phyloP scores from a whole-genome alignment of 1,284 basidiomycete species.

The Ganoderma boninense region DNA sequence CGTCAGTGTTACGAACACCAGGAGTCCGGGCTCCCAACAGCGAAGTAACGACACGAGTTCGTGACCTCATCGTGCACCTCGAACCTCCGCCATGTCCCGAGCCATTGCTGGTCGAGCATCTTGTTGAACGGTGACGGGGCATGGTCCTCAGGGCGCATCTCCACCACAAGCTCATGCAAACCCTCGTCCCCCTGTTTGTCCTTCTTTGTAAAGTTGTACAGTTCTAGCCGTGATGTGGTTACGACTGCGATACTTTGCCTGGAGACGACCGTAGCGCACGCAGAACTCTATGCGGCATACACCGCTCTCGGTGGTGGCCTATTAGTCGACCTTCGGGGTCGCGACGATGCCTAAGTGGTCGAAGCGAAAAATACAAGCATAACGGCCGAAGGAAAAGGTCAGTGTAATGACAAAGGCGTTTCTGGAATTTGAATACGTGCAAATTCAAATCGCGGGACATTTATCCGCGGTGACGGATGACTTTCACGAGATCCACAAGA shows the following conservation, averaged over 20 bases:
- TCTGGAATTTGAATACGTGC: conserved; percentile 24
- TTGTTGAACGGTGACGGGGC: not conserved
- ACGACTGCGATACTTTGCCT: conserved; percentile 7
- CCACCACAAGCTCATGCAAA: not conserved
- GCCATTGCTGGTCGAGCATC: conserved; percentile 11
- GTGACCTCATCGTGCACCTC: conserved; percentile 2
- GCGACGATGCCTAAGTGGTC: conserved; percentile 21
- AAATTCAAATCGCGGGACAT: too few relatives aligned
- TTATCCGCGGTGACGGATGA: too few relatives aligned
- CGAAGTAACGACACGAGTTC: not conserved
- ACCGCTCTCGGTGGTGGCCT: not conserved
- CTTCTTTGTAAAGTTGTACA: too few relatives aligned
- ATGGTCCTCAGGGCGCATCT: conserved; percentile 4
- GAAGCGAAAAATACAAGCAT: conserved; percentile 19
- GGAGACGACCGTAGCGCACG: conserved; percentile 8
- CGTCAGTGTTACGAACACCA: too few relatives aligned
- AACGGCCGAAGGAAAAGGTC: conserved; percentile 22
- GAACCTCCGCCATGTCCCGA: conserved; percentile 22
- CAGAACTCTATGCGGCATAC: not conserved
- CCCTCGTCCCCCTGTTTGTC: not conserved
- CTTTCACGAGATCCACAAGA: too few relatives aligned
- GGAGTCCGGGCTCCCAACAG: conserved; percentile 22
- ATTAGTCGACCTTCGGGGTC: conserved; percentile 25
- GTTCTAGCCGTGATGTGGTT: conserved; percentile 16
- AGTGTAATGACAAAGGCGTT: conserved; percentile 9